Base-by-base conservation (phyloP, 345 rosid genomes). In the Turnera subulata region DNA sequence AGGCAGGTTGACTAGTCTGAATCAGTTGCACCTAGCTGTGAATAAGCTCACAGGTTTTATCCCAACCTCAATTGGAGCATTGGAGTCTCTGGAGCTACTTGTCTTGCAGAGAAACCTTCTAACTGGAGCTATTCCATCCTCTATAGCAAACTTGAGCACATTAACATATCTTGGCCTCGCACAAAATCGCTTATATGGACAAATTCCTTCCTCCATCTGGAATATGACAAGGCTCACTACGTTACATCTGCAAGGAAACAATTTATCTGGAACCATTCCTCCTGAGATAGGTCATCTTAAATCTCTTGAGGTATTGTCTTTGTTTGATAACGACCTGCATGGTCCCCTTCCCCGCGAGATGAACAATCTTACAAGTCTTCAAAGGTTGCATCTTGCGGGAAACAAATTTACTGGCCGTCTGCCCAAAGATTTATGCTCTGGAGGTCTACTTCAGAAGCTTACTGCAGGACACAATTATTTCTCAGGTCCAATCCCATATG, bases 371-470 rank as follows among this genome's bases (percentile, higher is more conserved):
- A 48, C 52, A 0, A 12, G 0, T 12, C 21, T 48, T 14, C 19
- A 0, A 14, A 19, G 0, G 0, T 22, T 48, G 14, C 1, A 0
- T 4, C 10, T 23, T 14, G n/a, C 0, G 20, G 0, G 0, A 0
- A 48, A 48, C 0, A 12, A 20, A 20, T 48, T 48, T 8, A 20
- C 32, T 6, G 32, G 52, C 15, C 29, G 5, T 22, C 21, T 48
- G 15, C 52, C 52, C 8, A 5, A 0, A 12, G n/a, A n/a, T n/a
- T 9, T 48, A 20, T 48, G 0, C 17, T 1, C 6, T 23, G 32
- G 52, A 48, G 52, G 52, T 9, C 11, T 6, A 0, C 25, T 48
- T 22, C 15, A 11, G 3, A 2, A 12, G 11, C 12, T 48, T 13
- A 0, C 14, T 11, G 52, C 0, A 11, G 0, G 1, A 1, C 2